Conservation (phyloP, 2,329 filamentous ascomycete genomes). For the Penicillium sp. region DNA sequence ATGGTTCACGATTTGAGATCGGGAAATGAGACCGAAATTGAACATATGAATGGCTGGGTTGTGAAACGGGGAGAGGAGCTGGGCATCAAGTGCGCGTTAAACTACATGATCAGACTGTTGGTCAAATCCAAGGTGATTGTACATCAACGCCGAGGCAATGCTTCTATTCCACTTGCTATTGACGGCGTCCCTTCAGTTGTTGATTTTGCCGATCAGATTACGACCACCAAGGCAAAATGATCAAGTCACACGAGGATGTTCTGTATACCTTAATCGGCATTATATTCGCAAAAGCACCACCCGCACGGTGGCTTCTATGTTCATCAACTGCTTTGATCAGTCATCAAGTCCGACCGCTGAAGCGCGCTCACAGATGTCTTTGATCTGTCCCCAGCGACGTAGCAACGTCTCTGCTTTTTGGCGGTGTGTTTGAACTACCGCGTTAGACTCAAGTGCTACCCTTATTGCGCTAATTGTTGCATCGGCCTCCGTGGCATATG, state of each 20-base stretch:
- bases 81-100: conserved; percentile 70
- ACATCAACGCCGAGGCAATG: conserved; percentile 32
- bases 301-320: background rate
- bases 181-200: conserved; percentile 9
- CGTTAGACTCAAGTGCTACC: conserved; percentile 13
- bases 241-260: background rate
- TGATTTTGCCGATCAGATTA: background rate
- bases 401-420: conserved; percentile 30
- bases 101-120: conserved; percentile 70
- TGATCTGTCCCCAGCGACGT: conserved; percentile 43
- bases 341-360: conserved; percentile 15
- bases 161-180: conserved; percentile 34
- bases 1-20: conserved; percentile 67
- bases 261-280: background rate
- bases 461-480: conserved; percentile 26
- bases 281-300: background rate
- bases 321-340: background rate
- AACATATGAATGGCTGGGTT: conserved; percentile 88
- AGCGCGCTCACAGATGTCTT: conserved; percentile 32
- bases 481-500: conserved; percentile 38
- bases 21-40: conserved; percentile 70
- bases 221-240: background rate
- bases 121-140: conserved; percentile 68
- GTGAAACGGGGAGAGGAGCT: conserved; percentile 69
- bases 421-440: conserved; percentile 17